Percentiles rank a stretch among this genome's conserved stretches.
Evolutionary conservation across 768 basidiomycete genomes (phyloP).

Genomic region (Tremella yokohamensis): DNA sequence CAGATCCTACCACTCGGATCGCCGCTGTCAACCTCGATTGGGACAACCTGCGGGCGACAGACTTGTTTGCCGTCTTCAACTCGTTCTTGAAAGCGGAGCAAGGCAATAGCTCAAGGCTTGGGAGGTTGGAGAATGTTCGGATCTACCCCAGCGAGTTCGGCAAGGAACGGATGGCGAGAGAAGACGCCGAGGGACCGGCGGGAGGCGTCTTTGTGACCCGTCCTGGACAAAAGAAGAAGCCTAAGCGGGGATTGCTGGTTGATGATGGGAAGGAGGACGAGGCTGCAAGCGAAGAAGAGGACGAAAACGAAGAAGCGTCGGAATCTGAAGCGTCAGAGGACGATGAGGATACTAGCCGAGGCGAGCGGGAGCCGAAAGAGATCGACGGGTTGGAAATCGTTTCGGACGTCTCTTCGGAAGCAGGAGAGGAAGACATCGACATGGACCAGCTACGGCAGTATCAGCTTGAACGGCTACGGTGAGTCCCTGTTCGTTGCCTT

Average conservation of each 20-base stretch:
- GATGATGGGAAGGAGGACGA: slow-evolving; percentile 55
- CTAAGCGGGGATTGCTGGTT: slow-evolving; percentile 27
- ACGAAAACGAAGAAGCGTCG: slow-evolving; percentile 13
- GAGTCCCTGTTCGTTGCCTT: slow-evolving; percentile 42
- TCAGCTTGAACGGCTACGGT: slow-evolving; percentile 89
- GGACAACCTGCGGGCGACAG: slow-evolving; percentile 86
- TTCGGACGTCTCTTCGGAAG: slow-evolving; percentile 52
- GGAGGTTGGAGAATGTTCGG: slow-evolving; percentile 69
- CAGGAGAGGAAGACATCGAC: slow-evolving; percentile 68
- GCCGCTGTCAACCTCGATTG: slow-evolving; percentile 96
- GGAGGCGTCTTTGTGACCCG: slow-evolving; percentile 63
- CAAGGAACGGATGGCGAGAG: slow-evolving; percentile 73
- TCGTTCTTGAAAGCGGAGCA: slow-evolving; percentile 61
- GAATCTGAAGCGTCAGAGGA: slow-evolving; percentile 39
- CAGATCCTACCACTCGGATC: slow-evolving; percentile 63
- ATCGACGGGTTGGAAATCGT: slow-evolving; percentile 47
- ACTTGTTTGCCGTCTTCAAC: slow-evolving; percentile 87
- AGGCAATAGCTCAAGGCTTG: slow-evolving; percentile 47
- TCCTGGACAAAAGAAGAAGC: slow-evolving; percentile 46
- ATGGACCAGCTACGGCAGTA: slow-evolving; percentile 83
- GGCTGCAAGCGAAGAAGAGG: slow-evolving; percentile 48
- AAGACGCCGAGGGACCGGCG: slow-evolving; percentile 88
- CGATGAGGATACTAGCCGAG: slow-evolving; percentile 62
- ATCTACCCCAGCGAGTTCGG: slow-evolving; percentile 95
- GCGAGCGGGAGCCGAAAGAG: slow-evolving; percentile 25